phyloP scores from a whole-genome alignment of 768 basidiomycete species.

The Pleurotus cornucopiae region DNA sequence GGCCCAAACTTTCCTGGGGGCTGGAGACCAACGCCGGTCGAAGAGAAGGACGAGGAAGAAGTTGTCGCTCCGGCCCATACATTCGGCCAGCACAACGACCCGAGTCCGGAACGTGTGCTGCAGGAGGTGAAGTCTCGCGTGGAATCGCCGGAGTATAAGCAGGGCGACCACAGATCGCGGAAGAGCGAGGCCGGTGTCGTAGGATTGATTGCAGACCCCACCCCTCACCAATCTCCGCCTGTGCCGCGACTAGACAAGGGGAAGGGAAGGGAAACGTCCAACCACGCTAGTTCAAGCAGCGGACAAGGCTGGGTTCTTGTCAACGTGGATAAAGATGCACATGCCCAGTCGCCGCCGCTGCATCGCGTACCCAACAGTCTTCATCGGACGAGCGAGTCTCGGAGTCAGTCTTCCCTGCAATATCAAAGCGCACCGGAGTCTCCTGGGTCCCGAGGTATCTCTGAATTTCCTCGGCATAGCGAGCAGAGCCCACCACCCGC shows the following conservation, averaged over 20 bases:
- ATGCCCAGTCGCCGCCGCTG: not conserved
- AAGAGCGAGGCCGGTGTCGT: slow-evolving; percentile 66
- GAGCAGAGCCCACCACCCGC: slow-evolving; percentile 29
- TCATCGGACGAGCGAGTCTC: slow-evolving; percentile 17
- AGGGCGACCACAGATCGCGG: slow-evolving; percentile 36
- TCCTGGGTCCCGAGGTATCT: not conserved
- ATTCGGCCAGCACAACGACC: not conserved
- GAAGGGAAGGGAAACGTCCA: slow-evolving; percentile 23
- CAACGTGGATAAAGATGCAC: slow-evolving; percentile 45
- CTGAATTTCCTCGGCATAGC: not conserved
- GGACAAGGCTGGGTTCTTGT: slow-evolving; percentile 65
- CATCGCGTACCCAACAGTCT: slow-evolving; percentile 11
- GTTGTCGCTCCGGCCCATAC: slow-evolving; percentile 11
- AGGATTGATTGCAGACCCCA: slow-evolving; percentile 38
- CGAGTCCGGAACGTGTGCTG: slow-evolving; percentile 19
- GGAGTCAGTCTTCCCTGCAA: slow-evolving; percentile 19
- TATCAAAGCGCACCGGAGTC: slow-evolving; percentile 15
- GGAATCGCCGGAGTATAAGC: slow-evolving; percentile 49
- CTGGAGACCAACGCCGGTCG: slow-evolving; percentile 52
- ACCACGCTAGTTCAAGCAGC: slow-evolving; percentile 23
- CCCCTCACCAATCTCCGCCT: slow-evolving; percentile 18
- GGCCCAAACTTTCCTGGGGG: slow-evolving; percentile 45
- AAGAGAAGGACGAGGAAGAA: slow-evolving; percentile 35
- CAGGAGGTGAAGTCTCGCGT: slow-evolving; percentile 50
- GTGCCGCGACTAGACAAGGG: slow-evolving; percentile 13